Evolutionary conservation across 441 rosid genomes (phyloP).

Genomic region (Cnidoscolus chayamansa): DNA sequence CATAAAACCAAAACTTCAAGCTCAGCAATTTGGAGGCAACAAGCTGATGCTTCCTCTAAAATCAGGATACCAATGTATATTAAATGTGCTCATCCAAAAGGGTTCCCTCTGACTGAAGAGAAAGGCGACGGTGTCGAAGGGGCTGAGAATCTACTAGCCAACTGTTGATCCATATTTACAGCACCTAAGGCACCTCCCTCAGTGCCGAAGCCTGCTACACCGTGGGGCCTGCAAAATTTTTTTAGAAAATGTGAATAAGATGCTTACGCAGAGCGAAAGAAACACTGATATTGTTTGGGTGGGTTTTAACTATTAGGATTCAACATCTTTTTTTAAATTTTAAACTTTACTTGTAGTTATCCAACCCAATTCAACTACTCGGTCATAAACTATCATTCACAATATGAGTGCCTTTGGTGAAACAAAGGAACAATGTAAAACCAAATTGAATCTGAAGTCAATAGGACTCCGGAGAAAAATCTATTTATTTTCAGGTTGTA

Average conservation of each 20-base stretch:
- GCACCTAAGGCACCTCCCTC: constrained; percentile 35
- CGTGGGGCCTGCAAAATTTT: constrained; percentile 45
- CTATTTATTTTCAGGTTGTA: not conserved
- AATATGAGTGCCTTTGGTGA: no score
- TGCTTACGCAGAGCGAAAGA: not conserved
- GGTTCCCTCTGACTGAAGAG: constrained; percentile 60
- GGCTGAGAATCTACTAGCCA: constrained; percentile 40
- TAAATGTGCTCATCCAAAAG: constrained; percentile 47
- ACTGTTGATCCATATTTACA: constrained; percentile 41
- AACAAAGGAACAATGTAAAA: not conserved
- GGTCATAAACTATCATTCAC: no score
- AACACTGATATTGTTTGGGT: not conserved
- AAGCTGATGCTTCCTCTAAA: constrained; percentile 32
- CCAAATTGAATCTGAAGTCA: no score
- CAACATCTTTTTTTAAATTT: not conserved
- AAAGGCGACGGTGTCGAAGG: constrained; percentile 39
- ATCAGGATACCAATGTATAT: constrained; percentile 7
- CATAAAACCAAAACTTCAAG: constrained; percentile 34
- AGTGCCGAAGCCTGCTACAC: constrained; percentile 31
- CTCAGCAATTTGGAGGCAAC: constrained; percentile 34
- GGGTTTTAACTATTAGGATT: not conserved
- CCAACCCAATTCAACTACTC: no score
- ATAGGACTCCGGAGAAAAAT: no score
- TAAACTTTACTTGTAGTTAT: no score
- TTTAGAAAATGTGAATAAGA: not conserved